Base-by-base conservation (phyloP, 176 grass and related monocot species). In the Zea mays region DNA sequence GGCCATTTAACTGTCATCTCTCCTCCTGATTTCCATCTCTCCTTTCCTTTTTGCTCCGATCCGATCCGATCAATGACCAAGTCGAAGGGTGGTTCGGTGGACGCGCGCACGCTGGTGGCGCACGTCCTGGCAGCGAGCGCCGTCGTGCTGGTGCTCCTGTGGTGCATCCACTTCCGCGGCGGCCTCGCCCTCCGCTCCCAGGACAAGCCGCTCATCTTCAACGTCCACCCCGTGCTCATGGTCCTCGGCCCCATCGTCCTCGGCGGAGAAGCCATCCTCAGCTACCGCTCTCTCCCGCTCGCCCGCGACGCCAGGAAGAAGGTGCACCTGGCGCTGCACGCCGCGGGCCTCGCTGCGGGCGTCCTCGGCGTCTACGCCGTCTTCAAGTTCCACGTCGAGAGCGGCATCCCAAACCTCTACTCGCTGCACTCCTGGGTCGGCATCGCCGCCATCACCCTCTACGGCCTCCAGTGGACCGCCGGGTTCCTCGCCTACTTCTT, bases 341-440 rank as follows among this genome's bases (percentile, higher is more conserved):
- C 72, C 54, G 69, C 39, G 33, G 91, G 78, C 1, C 86, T 97
- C 52, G 82, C 66, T 27, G 55, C 76, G 0, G 90, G 76, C 19
- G 50, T 11, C 12, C 16, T 91, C 8, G 94, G 91, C 66, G 69
- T 93, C 27, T 93, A 91, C 44, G 86, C 89, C 2, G 91, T 88
- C 5, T 91, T 97, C 86, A 93, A 91, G 72, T 97, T 39, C 75
- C 94, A 97, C 82, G 86, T 83, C 1, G 91, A 97, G 46, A 81
- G 72, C 16, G 67, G 40, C 27, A 93, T 97, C 82, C 74, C 80
- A 12, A 84, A 93, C 75, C 72, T 97, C 76, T 97, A 97, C 85
- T 90, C 88, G n/a, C 66, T 97, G 34, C 94, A 97, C 72, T 87
- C 94, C 12, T 97, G 94, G 94, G 14, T 88, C 38, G 94, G 94